Conservation (phyloP, 371 early-diverging fungal genomes). For the Rhizomucor miehei region DNA sequence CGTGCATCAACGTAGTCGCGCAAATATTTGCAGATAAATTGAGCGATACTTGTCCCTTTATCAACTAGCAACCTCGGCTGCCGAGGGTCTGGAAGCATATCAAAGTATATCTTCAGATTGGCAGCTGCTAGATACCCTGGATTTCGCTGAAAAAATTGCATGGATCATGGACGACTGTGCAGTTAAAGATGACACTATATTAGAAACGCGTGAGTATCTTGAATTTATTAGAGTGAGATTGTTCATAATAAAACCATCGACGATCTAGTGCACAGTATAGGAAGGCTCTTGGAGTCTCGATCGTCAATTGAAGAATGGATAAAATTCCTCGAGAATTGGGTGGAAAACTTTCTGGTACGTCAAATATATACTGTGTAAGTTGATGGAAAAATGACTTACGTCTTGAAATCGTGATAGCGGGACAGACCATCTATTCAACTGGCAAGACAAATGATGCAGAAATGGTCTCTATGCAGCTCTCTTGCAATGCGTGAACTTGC, state of each 20-base stretch:
- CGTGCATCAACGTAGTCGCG: neutral
- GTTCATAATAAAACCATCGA: neutral
- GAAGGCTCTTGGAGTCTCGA: conserved; percentile 19
- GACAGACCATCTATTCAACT: conserved; percentile 6
- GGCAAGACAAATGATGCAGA: conserved; percentile 46
- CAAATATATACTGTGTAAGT: neutral
- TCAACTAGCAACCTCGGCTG: neutral
- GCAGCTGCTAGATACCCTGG: neutral
- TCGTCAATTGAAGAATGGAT: conserved; percentile 12
- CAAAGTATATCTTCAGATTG: neutral
- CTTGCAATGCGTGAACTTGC: conserved; percentile 45
- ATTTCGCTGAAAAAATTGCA: neutral
- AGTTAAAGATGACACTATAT: neutral
- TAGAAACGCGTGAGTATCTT: neutral
- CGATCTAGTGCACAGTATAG: conserved; percentile 22
- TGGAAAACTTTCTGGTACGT: neutral
- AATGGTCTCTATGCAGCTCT: conserved; percentile 46
- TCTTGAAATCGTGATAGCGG: conserved; percentile 30
- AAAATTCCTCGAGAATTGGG: neutral
- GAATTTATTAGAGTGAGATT: neutral
- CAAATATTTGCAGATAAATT: neutral
- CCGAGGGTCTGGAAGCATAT: neutral
- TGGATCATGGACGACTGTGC: neutral
- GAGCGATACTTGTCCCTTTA: neutral
- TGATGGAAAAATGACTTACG: too few species aligned